These are phyloP conservation scores for Botrytis aclada DNA, from an alignment of 2,329 filamentous ascomycete genomes.

Conservation along the genomic window DNA sequence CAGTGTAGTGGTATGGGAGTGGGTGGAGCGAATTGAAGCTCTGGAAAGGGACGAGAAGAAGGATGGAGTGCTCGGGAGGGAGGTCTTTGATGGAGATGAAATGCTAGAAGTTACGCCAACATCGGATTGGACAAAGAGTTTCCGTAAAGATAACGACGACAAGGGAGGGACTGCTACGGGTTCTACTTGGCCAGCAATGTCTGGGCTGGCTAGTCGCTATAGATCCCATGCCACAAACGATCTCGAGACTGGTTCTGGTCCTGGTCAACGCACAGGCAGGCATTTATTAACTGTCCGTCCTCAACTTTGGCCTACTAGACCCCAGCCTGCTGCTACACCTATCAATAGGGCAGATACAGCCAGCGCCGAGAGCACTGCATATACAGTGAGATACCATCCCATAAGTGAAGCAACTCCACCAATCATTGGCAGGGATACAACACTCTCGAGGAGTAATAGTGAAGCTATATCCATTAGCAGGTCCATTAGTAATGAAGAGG, in stretches of 20 bases:
- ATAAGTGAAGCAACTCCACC: slow-evolving; percentile 44
- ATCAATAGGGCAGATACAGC: slow-evolving; percentile 60
- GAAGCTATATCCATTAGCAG: slow-evolving; percentile 26
- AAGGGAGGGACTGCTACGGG: slow-evolving; percentile 28
- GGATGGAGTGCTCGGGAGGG: slow-evolving; percentile 61
- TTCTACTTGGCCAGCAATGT: slow-evolving; percentile 46
- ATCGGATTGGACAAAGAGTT: slow-evolving; percentile 45
- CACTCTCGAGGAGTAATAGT: slow-evolving; percentile 29
- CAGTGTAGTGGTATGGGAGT: slow-evolving; percentile 78
- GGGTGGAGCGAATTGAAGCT: slow-evolving; percentile 76
- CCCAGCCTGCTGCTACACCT: slow-evolving; percentile 53
- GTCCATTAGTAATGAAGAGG: slow-evolving; percentile 10
- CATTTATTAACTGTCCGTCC: slow-evolving; percentile 27
- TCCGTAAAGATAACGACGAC: slow-evolving; percentile 25
- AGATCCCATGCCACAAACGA: slow-evolving; percentile 27
- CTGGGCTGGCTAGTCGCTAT: slow-evolving; percentile 33
- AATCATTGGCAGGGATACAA: slow-evolving; percentile 15
- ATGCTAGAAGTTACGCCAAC: slow-evolving; percentile 64
- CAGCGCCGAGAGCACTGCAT: slow-evolving; percentile 62
- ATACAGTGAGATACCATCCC: slow-evolving; percentile 59
- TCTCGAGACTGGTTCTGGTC: slow-evolving; percentile 26
- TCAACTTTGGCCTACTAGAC: slow-evolving; percentile 51
- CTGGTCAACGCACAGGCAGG: slow-evolving; percentile 18
- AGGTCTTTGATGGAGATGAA: slow-evolving; percentile 71
- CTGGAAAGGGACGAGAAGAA: slow-evolving; percentile 25